A percentile compares a stretch with the other conserved stretches of the same genome.
phyloP scores from a whole-genome alignment of 148 eudicot genomes.

The Hydrangea macrophylla region DNA sequence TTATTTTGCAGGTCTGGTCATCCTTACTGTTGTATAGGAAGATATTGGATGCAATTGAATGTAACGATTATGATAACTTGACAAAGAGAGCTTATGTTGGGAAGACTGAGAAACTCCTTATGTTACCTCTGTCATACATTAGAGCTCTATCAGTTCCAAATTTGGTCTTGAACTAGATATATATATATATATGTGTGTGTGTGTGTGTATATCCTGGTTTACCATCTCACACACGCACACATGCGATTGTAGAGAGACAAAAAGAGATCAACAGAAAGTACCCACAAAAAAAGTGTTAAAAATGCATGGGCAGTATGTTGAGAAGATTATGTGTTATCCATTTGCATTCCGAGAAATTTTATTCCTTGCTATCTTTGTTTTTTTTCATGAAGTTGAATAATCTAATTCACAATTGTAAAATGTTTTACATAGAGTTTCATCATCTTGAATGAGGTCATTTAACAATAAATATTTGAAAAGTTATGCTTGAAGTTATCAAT shows the following conservation, averaged over 20 bases:
- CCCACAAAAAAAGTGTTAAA: background rate
- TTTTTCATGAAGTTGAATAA: too few relatives aligned
- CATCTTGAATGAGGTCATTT: too few relatives aligned
- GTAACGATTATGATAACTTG: slow-evolving; percentile 55
- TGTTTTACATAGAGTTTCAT: too few relatives aligned
- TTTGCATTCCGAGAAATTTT: too few relatives aligned
- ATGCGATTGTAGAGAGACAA: background rate
- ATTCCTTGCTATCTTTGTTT: too few relatives aligned
- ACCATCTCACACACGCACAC: too few relatives aligned
- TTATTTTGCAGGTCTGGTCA: slow-evolving; percentile 48
- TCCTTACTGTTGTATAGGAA: slow-evolving; percentile 41
- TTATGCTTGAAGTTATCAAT: too few relatives aligned
- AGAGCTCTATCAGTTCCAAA: slow-evolving; percentile 32
- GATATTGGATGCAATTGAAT: slow-evolving; percentile 56
- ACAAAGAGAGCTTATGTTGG: slow-evolving; percentile 61
- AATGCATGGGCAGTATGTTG: too few relatives aligned
- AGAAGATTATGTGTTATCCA: too few relatives aligned
- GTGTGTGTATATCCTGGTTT: too few relatives aligned
- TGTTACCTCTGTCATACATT: slow-evolving; percentile 43
- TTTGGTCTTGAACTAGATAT: slow-evolving; percentile 6
- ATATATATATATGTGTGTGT: background rate
- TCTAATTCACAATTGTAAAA: too few relatives aligned
- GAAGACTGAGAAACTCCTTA: slow-evolving; percentile 39
- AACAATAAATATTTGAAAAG: too few relatives aligned
- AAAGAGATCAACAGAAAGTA: background rate